phyloP scores from a whole-genome alignment of 208 protist species.

The Trypanosoma cruzi region DNA sequence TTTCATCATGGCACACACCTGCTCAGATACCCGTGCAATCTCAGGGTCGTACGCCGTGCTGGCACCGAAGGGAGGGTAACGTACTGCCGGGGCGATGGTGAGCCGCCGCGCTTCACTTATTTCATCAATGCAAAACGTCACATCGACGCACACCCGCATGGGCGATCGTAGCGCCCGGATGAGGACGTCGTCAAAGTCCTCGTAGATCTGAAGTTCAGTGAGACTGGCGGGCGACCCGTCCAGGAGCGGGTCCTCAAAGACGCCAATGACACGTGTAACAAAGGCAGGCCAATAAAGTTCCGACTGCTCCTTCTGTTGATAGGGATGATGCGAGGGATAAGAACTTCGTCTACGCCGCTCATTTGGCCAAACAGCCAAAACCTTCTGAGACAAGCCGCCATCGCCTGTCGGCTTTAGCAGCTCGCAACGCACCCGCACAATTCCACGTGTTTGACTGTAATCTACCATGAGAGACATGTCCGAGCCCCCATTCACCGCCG shows the following conservation, averaged over 20 bases:
- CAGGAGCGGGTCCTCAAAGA: slow-evolving; percentile 49
- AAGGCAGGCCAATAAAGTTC: slow-evolving; percentile 76
- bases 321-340: neutral
- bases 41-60: slow-evolving; percentile 15
- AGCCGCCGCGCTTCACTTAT: slow-evolving; percentile 47
- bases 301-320: slow-evolving; percentile 4
- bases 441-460: slow-evolving; percentile 42
- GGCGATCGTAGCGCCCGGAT: slow-evolving; percentile 41
- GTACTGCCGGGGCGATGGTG: slow-evolving; percentile 26
- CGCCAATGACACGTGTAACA: slow-evolving; percentile 46
- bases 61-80: slow-evolving; percentile 8
- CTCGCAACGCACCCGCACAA: slow-evolving; percentile 50
- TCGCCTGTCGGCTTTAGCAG: slow-evolving; percentile 25
- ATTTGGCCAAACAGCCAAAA: slow-evolving; percentile 58
- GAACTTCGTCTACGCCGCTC: slow-evolving; percentile 7
- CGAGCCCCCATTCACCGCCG: slow-evolving; percentile 11
- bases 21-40: slow-evolving; percentile 10
- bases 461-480: slow-evolving; percentile 26
- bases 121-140: slow-evolving; percentile 75
- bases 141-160: slow-evolving; percentile 60
- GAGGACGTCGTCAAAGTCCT: slow-evolving; percentile 51
- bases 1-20: slow-evolving; percentile 17
- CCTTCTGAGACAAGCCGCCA: slow-evolving; percentile 32
- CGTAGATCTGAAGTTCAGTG: slow-evolving; percentile 37
- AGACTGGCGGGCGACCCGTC: slow-evolving; percentile 38